phyloP scores from a whole-genome alignment of 2,329 filamentous ascomycete genomes.

The Emmonsia crescens region DNA sequence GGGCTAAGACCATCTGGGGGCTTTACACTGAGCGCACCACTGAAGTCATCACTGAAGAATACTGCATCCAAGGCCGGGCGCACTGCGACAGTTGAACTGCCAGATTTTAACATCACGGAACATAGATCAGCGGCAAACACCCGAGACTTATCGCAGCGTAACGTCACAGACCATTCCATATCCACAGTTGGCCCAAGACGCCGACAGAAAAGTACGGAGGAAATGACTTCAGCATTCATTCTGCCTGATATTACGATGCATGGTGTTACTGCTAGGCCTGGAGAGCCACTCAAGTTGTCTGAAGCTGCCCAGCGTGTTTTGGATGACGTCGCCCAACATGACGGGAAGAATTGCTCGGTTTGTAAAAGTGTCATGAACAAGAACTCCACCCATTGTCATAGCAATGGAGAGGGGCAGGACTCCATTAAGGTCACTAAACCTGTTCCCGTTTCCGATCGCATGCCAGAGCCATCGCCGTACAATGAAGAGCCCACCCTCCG shows the following conservation, averaged over 20 bases:
- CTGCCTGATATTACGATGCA: slow-evolving; percentile 51
- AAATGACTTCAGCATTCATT: slow-evolving; percentile 56
- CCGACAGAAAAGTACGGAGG: slow-evolving; percentile 34
- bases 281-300: slow-evolving; percentile 25
- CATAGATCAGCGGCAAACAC: neutral
- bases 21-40: slow-evolving; percentile 30
- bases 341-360: slow-evolving; percentile 46
- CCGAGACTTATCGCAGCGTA: neutral
- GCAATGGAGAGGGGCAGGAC: slow-evolving; percentile 16
- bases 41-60: slow-evolving; percentile 47
- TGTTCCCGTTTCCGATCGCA: slow-evolving; percentile 41
- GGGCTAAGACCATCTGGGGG: slow-evolving; percentile 20
- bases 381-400: slow-evolving; percentile 26
- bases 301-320: slow-evolving; percentile 32
- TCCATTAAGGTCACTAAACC: slow-evolving; percentile 39
- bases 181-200: slow-evolving; percentile 34
- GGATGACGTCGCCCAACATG: slow-evolving; percentile 37
- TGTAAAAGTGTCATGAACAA: slow-evolving; percentile 38
- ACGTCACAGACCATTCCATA: neutral
- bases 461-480: slow-evolving; percentile 21
- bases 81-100: slow-evolving; percentile 23
- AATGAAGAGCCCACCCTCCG: slow-evolving; percentile 51
- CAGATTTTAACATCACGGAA: neutral
- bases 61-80: slow-evolving; percentile 27
- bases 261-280: slow-evolving; percentile 18